phyloP scores from a whole-genome alignment of 2,329 filamentous ascomycete species.

The Teratosphaeria destructans region DNA sequence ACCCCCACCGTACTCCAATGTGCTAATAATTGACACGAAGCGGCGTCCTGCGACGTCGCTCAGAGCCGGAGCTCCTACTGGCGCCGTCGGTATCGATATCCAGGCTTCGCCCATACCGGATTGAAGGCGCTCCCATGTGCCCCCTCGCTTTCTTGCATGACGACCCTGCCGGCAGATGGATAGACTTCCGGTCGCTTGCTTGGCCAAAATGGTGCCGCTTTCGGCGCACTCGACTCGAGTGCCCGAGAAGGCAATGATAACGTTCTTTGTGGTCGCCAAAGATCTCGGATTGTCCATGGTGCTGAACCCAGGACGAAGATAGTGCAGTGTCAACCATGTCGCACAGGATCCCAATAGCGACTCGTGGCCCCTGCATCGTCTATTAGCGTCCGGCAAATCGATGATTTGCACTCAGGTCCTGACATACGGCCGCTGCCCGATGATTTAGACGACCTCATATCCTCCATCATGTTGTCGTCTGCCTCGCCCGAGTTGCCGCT shows the following conservation, averaged over 20 bases:
- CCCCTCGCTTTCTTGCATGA: neutral
- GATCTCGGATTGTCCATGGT: neutral
- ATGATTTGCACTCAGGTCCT: neutral
- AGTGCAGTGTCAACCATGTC: neutral
- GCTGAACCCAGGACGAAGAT: neutral
- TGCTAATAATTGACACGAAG: neutral
- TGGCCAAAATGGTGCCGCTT: neutral
- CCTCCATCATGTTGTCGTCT: conserved; percentile 1
- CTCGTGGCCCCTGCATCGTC: neutral
- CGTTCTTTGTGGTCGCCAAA: neutral
- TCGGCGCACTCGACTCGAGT: neutral
- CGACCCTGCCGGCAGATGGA: neutral
- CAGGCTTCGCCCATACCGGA: neutral
- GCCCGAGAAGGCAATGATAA: neutral
- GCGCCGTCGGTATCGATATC: neutral
- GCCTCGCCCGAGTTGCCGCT: neutral
- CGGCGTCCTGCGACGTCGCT: neutral
- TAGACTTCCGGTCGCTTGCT: neutral
- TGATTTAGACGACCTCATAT: neutral
- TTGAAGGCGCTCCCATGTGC: neutral
- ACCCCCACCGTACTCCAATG: neutral
- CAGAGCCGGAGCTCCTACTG: neutral
- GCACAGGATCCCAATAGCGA: neutral
- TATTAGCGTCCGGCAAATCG: neutral
- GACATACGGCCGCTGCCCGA: neutral